Evolutionary conservation across 1,284 basidiomycete species (phyloP).

Genomic region (Porphyrellus sp.): DNA sequence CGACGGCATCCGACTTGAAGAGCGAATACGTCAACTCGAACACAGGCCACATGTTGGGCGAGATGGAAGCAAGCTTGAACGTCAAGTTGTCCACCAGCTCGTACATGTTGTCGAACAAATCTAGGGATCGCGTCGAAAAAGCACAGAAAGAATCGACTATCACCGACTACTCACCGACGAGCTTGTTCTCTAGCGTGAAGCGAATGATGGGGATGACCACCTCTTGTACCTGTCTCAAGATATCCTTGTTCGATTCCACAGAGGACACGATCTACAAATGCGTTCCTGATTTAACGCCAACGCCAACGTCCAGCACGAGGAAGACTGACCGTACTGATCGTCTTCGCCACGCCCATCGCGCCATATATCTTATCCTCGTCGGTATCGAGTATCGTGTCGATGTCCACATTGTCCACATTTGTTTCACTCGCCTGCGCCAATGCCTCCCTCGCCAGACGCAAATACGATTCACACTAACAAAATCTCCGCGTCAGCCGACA

Average conservation of each 20-base stretch:
- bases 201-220: slow-evolving; percentile 77
- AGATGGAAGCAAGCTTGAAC: slow-evolving; percentile 77
- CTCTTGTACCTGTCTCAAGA: slow-evolving; percentile 78
- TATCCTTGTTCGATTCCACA: slow-evolving; percentile 73
- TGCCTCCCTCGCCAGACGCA: slow-evolving; percentile 71
- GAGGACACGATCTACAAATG: slow-evolving; percentile 58
- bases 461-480: slow-evolving; percentile 73
- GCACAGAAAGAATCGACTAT: background rate
- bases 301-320: background rate
- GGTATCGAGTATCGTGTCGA: slow-evolving; percentile 54
- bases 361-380: slow-evolving; percentile 83
- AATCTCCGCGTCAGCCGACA: slow-evolving; percentile 1
- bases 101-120: slow-evolving; percentile 87
- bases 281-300: background rate
- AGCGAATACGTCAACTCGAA: slow-evolving; percentile 80
- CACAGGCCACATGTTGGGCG: slow-evolving; percentile 83
- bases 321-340: slow-evolving; percentile 63
- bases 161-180: slow-evolving; percentile 53
- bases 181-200: slow-evolving; percentile 73
- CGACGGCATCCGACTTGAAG: slow-evolving; percentile 83
- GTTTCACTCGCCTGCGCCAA: slow-evolving; percentile 50
- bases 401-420: slow-evolving; percentile 41
- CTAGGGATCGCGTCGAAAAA: slow-evolving; percentile 37
- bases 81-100: slow-evolving; percentile 84
- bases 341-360: slow-evolving; percentile 83